These are phyloP conservation scores for Pyrenochaeta sp. DNA, from an alignment of 2,329 filamentous ascomycete genomes.

Conservation along the genomic window DNA sequence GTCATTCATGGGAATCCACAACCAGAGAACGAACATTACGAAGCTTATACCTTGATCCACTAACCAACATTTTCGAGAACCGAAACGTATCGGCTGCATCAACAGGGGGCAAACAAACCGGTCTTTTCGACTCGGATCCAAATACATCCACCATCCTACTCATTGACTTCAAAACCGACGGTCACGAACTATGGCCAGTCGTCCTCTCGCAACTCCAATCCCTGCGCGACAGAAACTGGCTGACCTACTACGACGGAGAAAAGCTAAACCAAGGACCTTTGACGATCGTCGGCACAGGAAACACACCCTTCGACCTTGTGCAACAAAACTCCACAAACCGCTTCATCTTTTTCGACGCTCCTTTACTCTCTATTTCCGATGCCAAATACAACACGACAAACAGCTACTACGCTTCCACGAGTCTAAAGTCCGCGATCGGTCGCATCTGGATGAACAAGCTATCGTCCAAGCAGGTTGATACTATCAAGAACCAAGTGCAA, in stretches of 20 bases:
- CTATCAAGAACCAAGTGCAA: constrained; percentile 29
- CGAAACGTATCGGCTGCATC: constrained; percentile 33
- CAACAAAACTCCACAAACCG: constrained; percentile 63
- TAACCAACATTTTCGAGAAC: constrained; percentile 53
- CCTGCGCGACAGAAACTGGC: constrained; percentile 64
- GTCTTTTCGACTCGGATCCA: constrained; percentile 60
- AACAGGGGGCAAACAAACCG: constrained; percentile 40
- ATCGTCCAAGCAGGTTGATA: constrained; percentile 17
- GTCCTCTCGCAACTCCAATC: constrained; percentile 66
- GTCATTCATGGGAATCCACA: constrained; percentile 34
- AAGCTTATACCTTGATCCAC: constrained; percentile 44
- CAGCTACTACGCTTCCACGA: constrained; percentile 37
- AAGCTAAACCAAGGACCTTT: constrained; percentile 64
- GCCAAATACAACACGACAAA: constrained; percentile 32
- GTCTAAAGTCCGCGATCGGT: constrained; percentile 32
- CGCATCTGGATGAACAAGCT: constrained; percentile 22
- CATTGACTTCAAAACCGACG: constrained; percentile 73
- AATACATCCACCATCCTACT: constrained; percentile 65
- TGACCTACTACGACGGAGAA: constrained; percentile 59
- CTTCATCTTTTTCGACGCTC: constrained; percentile 74
- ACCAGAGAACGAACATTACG: constrained; percentile 29
- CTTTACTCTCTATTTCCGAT: constrained; percentile 55
- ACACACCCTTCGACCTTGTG: constrained; percentile 66
- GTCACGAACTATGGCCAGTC: constrained; percentile 60
- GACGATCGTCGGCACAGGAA: constrained; percentile 75